Percentiles rank a stretch among this genome's conserved stretches.
These are phyloP conservation scores for Sphaerulina musiva DNA, from an alignment of 2,329 filamentous ascomycete species.

Conservation along the genomic window DNA sequence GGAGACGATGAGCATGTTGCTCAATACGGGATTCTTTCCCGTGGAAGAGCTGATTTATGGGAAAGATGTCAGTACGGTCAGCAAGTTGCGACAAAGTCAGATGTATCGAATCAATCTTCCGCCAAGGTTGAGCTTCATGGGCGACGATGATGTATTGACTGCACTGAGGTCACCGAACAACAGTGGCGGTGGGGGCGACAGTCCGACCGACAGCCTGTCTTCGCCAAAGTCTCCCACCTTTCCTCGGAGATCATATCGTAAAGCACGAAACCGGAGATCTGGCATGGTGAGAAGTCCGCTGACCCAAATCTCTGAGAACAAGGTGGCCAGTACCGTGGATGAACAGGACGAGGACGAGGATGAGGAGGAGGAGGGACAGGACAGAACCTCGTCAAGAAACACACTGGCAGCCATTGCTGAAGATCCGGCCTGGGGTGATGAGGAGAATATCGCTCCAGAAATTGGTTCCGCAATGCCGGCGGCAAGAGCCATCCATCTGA, in stretches of 20 bases:
- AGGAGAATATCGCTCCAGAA: conserved; percentile 21
- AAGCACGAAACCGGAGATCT: conserved; percentile 14
- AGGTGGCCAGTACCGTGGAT: conserved; percentile 2
- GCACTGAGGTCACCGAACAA: neutral
- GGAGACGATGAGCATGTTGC: conserved; percentile 31
- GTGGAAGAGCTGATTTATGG: conserved; percentile 13
- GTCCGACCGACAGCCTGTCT: neutral
- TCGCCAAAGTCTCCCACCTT: neutral
- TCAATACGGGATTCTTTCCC: conserved; percentile 29
- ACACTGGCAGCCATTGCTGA: conserved; percentile 24
- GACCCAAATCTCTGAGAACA: conserved; percentile 20
- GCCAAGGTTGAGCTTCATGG: conserved; percentile 22
- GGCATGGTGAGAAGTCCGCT: conserved; percentile 21
- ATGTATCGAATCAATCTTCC: conserved; percentile 21
- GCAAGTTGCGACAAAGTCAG: conserved; percentile 7
- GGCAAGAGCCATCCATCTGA: conserved; percentile 30
- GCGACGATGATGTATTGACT: neutral
- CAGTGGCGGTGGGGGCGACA: neutral
- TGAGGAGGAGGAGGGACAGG: neutral
- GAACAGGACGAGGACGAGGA: conserved; percentile 2
- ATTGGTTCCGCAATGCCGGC: conserved; percentile 21
- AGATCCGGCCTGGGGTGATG: neutral
- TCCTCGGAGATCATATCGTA: neutral
- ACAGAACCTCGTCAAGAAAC: neutral
- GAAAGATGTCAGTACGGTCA: neutral